phyloP scores from a whole-genome alignment of 257 asterid genomes.

The Galeopsis tetrahit region DNA sequence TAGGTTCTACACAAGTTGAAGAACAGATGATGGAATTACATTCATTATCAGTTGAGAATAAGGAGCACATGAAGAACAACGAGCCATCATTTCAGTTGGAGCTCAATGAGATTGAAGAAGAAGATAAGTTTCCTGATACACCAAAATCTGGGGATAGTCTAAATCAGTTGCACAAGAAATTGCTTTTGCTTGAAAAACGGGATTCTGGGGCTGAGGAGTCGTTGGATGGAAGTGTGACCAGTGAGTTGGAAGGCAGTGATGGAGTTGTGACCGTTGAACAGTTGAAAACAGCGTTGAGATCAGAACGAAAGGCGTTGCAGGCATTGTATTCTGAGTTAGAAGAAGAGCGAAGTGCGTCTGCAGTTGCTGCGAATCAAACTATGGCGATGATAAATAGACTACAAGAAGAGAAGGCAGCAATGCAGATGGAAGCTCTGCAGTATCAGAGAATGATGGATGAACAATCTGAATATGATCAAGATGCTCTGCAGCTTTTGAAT shows the following conservation, averaged over 20 bases:
- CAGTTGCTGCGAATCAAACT: constrained; percentile 90
- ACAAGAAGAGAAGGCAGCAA: constrained; percentile 96
- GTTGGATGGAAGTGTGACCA: constrained; percentile 80
- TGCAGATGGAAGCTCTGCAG: constrained; percentile 99
- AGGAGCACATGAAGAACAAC: constrained; percentile 35
- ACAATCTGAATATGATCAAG: constrained; percentile 96
- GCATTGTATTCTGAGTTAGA: constrained; percentile 79
- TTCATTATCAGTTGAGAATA: constrained; percentile 44
- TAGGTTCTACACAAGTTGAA: constrained; percentile 49
- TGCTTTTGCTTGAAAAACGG: constrained; percentile 64
- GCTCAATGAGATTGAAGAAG: constrained; percentile 66
- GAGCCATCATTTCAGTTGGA: constrained; percentile 42
- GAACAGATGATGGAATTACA: constrained; percentile 48
- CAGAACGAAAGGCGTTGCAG: constrained; percentile 77
- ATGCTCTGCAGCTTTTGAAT: constrained; percentile 89
- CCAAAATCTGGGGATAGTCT: constrained; percentile 72
- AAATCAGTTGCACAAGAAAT: constrained; percentile 64
- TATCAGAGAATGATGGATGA: constrained; percentile 99
- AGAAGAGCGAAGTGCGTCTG: constrained; percentile 96
- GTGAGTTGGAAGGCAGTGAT: constrained; percentile 79
- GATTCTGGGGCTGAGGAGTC: constrained; percentile 79
- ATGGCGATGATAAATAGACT: constrained; percentile 98
- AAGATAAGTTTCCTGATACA: constrained; percentile 79
- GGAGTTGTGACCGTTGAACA: constrained; percentile 62
- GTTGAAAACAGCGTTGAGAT: constrained; percentile 64